A percentile compares a stretch with the other conserved stretches of the same genome.
Evolutionary conservation across 2,329 filamentous ascomycete species (phyloP).

Genomic region (Xylaria sp.): DNA sequence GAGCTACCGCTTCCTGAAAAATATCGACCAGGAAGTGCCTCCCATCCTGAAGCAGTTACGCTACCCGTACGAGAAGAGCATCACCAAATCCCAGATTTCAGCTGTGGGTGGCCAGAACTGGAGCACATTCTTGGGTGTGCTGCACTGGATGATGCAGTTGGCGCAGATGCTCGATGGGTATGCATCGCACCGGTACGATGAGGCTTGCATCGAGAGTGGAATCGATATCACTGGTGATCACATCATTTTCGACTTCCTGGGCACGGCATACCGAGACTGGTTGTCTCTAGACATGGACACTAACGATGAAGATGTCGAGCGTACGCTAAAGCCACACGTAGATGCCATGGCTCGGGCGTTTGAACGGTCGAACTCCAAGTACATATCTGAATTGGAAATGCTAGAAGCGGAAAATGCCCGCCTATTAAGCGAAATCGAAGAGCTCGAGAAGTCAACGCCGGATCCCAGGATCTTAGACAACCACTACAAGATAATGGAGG

Average conservation of each 20-base stretch:
- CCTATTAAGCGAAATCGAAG: conserved; percentile 85
- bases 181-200: conserved; percentile 80
- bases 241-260: conserved; percentile 94
- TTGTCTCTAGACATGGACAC: conserved; percentile 90
- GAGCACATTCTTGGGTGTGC: conserved; percentile 90
- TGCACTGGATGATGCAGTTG: conserved; percentile 99
- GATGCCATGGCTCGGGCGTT: conserved; percentile 90
- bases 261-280: conserved; percentile 92
- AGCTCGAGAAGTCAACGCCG: conserved; percentile 86
- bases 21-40: conserved; percentile 94
- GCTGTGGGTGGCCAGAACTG: conserved; percentile 97
- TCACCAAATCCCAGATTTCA: conserved; percentile 94
- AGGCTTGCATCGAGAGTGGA: conserved; percentile 87
- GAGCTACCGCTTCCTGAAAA: conserved; percentile 90
- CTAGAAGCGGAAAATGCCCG: conserved; percentile 87
- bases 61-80: conserved; percentile 94
- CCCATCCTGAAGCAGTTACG: conserved; percentile 91
- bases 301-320: conserved; percentile 83
- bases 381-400: conserved; percentile 82
- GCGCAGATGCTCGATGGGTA: conserved; percentile 93
- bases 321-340: conserved; percentile 82
- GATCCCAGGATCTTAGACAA: conserved; percentile 86
- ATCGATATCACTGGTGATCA: conserved; percentile 89
- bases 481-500: conserved; percentile 91
- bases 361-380: conserved; percentile 83